Evolutionary conservation across 2,329 filamentous ascomycete genomes (phyloP).

Genomic region (Hypoxylon sp.): DNA sequence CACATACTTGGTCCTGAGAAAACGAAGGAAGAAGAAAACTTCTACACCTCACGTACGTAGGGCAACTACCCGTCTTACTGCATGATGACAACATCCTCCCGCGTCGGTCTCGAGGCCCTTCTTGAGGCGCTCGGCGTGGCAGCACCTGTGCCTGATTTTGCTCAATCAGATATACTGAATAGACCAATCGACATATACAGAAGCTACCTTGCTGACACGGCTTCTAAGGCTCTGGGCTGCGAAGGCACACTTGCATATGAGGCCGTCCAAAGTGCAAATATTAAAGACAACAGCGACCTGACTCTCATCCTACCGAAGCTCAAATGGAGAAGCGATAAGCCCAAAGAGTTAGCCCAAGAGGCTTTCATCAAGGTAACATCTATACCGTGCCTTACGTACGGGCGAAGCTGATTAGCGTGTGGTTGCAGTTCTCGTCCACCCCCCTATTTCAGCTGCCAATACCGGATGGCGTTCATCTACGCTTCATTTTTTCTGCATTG

Average conservation of each 20-base stretch:
- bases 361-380: slow-evolving; percentile 32
- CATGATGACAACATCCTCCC: slow-evolving; percentile 62
- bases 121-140: slow-evolving; percentile 62
- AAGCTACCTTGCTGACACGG: slow-evolving; percentile 38
- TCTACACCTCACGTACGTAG: neutral
- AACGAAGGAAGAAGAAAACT: neutral
- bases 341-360: slow-evolving; percentile 28
- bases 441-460: slow-evolving; percentile 64
- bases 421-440: slow-evolving; percentile 60
- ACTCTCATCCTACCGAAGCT: slow-evolving; percentile 45
- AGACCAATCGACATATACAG: slow-evolving; percentile 46
- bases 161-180: slow-evolving; percentile 28
- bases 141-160: slow-evolving; percentile 46
- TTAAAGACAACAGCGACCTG: slow-evolving; percentile 43
- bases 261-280: slow-evolving; percentile 42
- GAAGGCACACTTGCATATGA: slow-evolving; percentile 41
- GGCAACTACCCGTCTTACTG: neutral
- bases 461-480: slow-evolving; percentile 65
- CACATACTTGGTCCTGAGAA: too few relatives aligned
- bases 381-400: neutral
- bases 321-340: slow-evolving; percentile 32
- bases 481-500: slow-evolving; percentile 70
- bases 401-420: neutral
- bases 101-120: slow-evolving; percentile 67
- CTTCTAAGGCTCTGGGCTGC: slow-evolving; percentile 33